A percentile compares a stretch with the other conserved stretches of the same genome.
These are phyloP conservation scores for Cetraspora pellucida DNA, from an alignment of 192 early-diverging fungal genomes.

Conservation along the genomic window DNA sequence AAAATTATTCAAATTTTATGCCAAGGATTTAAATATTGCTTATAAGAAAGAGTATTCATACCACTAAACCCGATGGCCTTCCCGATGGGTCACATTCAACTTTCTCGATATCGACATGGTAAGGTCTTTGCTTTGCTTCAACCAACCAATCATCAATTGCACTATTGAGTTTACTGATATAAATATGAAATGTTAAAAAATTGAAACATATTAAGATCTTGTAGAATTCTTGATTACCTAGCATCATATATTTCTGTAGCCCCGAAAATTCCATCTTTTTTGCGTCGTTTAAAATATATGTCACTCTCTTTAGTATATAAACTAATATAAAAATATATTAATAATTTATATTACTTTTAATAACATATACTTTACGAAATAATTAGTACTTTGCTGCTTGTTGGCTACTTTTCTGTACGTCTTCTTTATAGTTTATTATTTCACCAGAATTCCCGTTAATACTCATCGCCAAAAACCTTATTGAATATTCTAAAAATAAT, in stretches of 20 bases:
- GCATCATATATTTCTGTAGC: not conserved
- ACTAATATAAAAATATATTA: not conserved
- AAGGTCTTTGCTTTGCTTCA: slow-evolving; percentile 3
- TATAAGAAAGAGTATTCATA: not conserved
- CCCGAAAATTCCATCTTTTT: not conserved
- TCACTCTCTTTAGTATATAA: slow-evolving; percentile 1
- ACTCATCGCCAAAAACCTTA: not conserved
- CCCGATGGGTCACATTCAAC: not conserved
- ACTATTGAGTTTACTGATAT: not conserved
- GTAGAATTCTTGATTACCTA: not conserved
- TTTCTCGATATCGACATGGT: not conserved
- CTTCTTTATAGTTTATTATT: not conserved
- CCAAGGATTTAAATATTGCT: not conserved
- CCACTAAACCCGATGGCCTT: not conserved
- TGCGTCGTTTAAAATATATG: slow-evolving; percentile 11
- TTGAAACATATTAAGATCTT: not conserved
- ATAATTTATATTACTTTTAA: not conserved
- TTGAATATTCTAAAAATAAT: not conserved
- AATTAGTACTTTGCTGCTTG: slow-evolving; percentile 6
- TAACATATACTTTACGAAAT: not conserved
- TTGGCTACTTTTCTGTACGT: slow-evolving; percentile 1
- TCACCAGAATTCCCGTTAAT: not conserved
- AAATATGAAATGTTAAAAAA: not conserved
- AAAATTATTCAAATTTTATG: not conserved
- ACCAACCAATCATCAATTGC: slow-evolving; percentile 18